A percentile compares a stretch with the other conserved stretches of the same genome.
These are phyloP conservation scores for Trametes hirsuta DNA, from an alignment of 1,284 basidiomycete species.

Conservation along the genomic window DNA sequence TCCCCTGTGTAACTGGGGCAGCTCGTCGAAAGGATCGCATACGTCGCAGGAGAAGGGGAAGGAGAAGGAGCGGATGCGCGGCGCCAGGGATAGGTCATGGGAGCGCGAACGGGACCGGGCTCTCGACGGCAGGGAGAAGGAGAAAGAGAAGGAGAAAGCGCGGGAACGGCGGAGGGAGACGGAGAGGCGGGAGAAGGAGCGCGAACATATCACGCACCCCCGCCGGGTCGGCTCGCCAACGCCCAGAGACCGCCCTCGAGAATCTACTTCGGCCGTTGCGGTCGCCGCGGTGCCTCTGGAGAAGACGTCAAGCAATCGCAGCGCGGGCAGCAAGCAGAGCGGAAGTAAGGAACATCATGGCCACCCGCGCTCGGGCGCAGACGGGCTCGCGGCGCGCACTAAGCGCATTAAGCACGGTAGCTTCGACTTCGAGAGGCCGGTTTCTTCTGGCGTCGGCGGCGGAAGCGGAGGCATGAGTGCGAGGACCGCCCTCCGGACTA, in stretches of 20 bases:
- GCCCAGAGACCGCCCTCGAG: slow-evolving; percentile 23
- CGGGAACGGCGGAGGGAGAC: slow-evolving; percentile 23
- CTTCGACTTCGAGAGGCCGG: slow-evolving; percentile 70
- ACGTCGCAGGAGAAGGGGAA: slow-evolving; percentile 30
- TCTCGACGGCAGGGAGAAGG: slow-evolving; percentile 10
- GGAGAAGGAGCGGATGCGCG: slow-evolving; percentile 27
- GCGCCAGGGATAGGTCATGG: slow-evolving; percentile 16
- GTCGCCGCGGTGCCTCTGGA: slow-evolving; percentile 30
- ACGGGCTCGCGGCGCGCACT: slow-evolving; percentile 28
- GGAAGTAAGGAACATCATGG: slow-evolving; percentile 28
- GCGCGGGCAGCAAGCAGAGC: slow-evolving; percentile 31
- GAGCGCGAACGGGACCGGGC: slow-evolving; percentile 7
- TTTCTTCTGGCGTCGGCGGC: slow-evolving; percentile 26
- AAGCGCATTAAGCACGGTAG: slow-evolving; percentile 59
- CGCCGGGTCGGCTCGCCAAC: slow-evolving; percentile 37
- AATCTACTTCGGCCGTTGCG: slow-evolving; percentile 25
- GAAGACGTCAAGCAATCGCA: slow-evolving; percentile 32
- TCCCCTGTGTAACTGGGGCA: slow-evolving; percentile 32
- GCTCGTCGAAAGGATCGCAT: slow-evolving; percentile 27
- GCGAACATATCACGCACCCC: slow-evolving; percentile 33
- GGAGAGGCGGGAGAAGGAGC: slow-evolving; percentile 26
- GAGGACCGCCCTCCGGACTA: slow-evolving; percentile 26
- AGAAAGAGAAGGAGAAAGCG: slow-evolving; percentile 25
- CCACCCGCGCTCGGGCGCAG: slow-evolving; percentile 14
- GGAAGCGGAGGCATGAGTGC: slow-evolving; percentile 19